A percentile compares a stretch with the other conserved stretches of the same genome.
phyloP scores from a whole-genome alignment of 441 rosid species.

The Geranium incanum region DNA sequence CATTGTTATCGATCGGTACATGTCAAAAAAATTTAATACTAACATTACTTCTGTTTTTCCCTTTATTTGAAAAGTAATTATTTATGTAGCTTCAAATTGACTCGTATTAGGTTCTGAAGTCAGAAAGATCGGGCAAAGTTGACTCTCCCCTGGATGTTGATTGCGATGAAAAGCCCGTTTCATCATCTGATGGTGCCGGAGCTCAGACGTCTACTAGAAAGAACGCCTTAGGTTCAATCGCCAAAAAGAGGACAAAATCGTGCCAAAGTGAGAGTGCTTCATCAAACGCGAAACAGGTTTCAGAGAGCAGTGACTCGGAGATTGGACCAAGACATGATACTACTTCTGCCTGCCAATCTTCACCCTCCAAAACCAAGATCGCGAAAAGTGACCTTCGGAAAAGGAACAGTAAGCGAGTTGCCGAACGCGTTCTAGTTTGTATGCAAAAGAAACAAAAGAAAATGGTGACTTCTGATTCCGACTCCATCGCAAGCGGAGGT shows the following conservation, averaged over 20 bases:
- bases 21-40: constrained; percentile 13
- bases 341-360: constrained; percentile 30
- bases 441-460: constrained; percentile 83
- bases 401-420: constrained; percentile 84
- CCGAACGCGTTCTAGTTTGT: constrained; percentile 70
- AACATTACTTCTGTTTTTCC: constrained; percentile 14
- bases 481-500: constrained; percentile 60
- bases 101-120: constrained; percentile 50
- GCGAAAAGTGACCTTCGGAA: constrained; percentile 48
- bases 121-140: constrained; percentile 32
- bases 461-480: constrained; percentile 57
- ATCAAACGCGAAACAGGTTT: constrained; percentile 60
- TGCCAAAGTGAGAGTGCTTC: constrained; percentile 89
- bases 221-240: constrained; percentile 45
- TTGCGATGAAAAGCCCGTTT: constrained; percentile 40
- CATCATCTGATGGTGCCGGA: constrained; percentile 48
- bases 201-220: constrained; percentile 37
- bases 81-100: constrained; percentile 20
- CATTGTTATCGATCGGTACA: constrained; percentile 68
- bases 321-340: constrained; percentile 51
- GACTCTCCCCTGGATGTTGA: constrained; percentile 35
- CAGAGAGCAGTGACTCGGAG: constrained; percentile 89
- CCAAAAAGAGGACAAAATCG: constrained; percentile 47
- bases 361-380: constrained; percentile 55
- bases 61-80: constrained; percentile 15